phyloP scores from a whole-genome alignment of 805 yeast genomes.

The Candida insectorum region DNA sequence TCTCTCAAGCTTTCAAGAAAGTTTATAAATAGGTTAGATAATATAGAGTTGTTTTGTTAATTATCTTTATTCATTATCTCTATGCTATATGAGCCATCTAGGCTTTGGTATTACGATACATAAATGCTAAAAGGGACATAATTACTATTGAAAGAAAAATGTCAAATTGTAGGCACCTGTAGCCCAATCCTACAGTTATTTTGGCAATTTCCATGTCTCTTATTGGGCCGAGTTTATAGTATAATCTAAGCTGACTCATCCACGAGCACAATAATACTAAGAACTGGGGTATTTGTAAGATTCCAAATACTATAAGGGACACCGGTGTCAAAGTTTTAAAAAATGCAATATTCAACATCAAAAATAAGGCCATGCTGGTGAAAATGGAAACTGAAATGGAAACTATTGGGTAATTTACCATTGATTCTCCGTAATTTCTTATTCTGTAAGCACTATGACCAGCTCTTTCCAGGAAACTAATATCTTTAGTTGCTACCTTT shows the following conservation, averaged over 20 bases:
- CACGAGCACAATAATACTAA: slow-evolving; percentile 3
- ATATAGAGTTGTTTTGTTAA: not conserved
- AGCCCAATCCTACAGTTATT: slow-evolving; percentile 5
- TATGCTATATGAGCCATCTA: not conserved
- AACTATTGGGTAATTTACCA: slow-evolving; percentile 10
- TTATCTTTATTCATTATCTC: not conserved
- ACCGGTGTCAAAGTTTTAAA: slow-evolving; percentile 3
- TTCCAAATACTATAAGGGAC: not conserved
- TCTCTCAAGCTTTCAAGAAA: slow-evolving; percentile 75
- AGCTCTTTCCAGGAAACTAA: too few relatives aligned
- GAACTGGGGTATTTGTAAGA: slow-evolving; percentile 6
- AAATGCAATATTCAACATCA: slow-evolving; percentile 1
- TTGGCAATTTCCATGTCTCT: slow-evolving; percentile 10
- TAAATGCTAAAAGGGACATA: not conserved
- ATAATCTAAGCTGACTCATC: slow-evolving; percentile 11
- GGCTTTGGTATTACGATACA: not conserved
- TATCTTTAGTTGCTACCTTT: too few relatives aligned
- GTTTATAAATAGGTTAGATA: slow-evolving; percentile 35
- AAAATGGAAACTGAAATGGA: slow-evolving; percentile 7
- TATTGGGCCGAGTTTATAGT: slow-evolving; percentile 7
- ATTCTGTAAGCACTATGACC: slow-evolving; percentile 13
- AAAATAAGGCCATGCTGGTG: slow-evolving; percentile 3
- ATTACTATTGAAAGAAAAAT: too few relatives aligned
- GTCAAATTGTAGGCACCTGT: too few relatives aligned
- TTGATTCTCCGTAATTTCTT: slow-evolving; percentile 11